phyloP scores from a whole-genome alignment of 805 yeast genomes.

The Wickerhamomyces silvicola region DNA sequence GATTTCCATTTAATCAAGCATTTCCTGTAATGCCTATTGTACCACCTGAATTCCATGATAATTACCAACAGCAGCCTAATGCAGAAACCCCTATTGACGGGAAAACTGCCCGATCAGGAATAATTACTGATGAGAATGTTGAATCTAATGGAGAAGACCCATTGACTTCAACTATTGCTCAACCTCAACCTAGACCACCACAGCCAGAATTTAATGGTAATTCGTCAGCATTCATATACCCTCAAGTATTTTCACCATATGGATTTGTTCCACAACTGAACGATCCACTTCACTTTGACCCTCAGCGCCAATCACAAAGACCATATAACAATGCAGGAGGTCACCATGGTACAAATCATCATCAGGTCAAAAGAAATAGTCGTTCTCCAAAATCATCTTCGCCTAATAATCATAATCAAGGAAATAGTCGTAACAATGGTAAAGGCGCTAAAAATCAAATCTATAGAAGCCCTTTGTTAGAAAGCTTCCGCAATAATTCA shows the following conservation, averaged over 20 bases:
- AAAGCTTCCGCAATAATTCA: constrained; percentile 69
- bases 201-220: constrained; percentile 11
- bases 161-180: not conserved
- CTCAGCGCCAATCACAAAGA: constrained; percentile 3
- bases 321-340: constrained; percentile 5
- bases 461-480: constrained; percentile 72
- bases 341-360: no score
- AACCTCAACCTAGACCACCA: constrained; percentile 15
- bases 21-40: constrained; percentile 29
- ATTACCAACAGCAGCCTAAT: constrained; percentile 1
- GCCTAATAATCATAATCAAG: constrained; percentile 5
- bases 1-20: constrained; percentile 27
- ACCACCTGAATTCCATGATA: constrained; percentile 17
- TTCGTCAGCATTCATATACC: constrained; percentile 20
- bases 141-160: constrained; percentile 1
- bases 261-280: constrained; percentile 19
- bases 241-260: constrained; percentile 24
- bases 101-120: not conserved
- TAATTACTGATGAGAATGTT: not conserved
- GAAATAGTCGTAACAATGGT: constrained; percentile 13
- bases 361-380: constrained; percentile 10
- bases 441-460: constrained; percentile 37
- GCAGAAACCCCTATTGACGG: constrained; percentile 1
- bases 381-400: constrained; percentile 21
- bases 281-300: constrained; percentile 7